Evolutionary conservation across 225 moss, liverwort and hornwort genomes (phyloP).

Genomic region (Climacium dendroides): DNA sequence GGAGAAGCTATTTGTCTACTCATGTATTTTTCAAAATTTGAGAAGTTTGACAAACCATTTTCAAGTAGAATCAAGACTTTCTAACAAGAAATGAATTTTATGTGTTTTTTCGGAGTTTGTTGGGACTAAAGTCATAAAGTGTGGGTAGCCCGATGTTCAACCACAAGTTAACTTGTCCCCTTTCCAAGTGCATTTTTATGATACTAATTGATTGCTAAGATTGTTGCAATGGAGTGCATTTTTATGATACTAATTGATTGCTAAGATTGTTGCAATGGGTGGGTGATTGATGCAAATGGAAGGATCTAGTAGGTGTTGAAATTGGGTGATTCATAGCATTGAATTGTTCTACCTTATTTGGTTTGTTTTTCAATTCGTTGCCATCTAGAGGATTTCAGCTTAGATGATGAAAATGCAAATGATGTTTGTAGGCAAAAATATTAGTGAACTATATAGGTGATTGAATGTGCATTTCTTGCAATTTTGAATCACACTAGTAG

Average conservation of each 20-base stretch:
- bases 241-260: background rate
- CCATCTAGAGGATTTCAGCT: accelerated
- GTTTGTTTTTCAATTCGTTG: no score
- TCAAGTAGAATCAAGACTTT: background rate
- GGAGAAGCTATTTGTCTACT: background rate
- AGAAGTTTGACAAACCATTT: background rate
- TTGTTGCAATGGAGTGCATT: background rate
- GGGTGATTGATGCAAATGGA: background rate
- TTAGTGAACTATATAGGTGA: background rate
- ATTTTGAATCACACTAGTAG: no score
- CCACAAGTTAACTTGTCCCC: accelerated
- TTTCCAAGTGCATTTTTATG: accelerated
- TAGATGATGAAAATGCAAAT: background rate
- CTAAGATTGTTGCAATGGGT: background rate
- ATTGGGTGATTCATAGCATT: background rate
- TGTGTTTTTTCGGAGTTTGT: background rate
- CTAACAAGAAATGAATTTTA: no score
- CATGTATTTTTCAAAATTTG: background rate
- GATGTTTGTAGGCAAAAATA: background rate
- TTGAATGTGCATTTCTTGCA: accelerated
- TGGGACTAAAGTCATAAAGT: background rate
- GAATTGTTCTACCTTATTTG: background rate
- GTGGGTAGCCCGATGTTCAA: accelerated
- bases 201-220: background rate
- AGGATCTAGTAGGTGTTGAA: background rate